Evolutionary conservation across 2,329 filamentous ascomycete genomes (phyloP), one percentile per base, ranked within the genome.

Genomic region (Hypoxylon sp.): DNA sequence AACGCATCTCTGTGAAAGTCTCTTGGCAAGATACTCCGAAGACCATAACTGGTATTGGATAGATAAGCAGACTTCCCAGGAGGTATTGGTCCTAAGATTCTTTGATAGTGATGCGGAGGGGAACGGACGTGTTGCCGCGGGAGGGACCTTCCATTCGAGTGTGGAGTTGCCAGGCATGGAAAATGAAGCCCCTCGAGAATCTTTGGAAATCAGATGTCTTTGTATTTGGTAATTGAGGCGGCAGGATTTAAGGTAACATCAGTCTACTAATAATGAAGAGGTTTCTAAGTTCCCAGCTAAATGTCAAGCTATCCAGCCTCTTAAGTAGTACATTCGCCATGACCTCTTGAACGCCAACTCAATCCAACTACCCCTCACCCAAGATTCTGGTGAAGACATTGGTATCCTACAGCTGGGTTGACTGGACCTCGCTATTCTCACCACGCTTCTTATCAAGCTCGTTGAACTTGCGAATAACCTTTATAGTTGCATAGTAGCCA

Each of bases 401-500:
- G 17, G 8, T 44, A 39, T n/a, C 29, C 19, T 19, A 26, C 4
- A 5, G 31, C 8, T 46, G 11, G 37, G 19, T 33, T 46, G 55
- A 6, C 22, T 14, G 22, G 26, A 46, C 19, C 19, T 29, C 44
- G 35, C 42, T 26, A 13, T 39, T 48, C 22, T 53, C 58, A 19
- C 31, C 37, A 19, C 17, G 17, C 17, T 60, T 44, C 44, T 65
- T 60, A 52, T 77, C 75, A 44, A 75, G 70, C 63, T 79, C 56
- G 19, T 79, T 74, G 60, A 82, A 83, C 65, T 81, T 83, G 26
- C 73, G 70, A 8, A 83, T 77, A 10, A 84, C 80, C 58, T 80
- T 76, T 24, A 81, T 47, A 0, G 81, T 83, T 24, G 82, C 81
- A 75, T 80, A 83, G 53, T 81, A 83, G 57, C 81, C 83, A 67